Evolutionary conservation across 352 stramenopile genomes (phyloP).

Genomic region (Halophytophthora polymorphica): DNA sequence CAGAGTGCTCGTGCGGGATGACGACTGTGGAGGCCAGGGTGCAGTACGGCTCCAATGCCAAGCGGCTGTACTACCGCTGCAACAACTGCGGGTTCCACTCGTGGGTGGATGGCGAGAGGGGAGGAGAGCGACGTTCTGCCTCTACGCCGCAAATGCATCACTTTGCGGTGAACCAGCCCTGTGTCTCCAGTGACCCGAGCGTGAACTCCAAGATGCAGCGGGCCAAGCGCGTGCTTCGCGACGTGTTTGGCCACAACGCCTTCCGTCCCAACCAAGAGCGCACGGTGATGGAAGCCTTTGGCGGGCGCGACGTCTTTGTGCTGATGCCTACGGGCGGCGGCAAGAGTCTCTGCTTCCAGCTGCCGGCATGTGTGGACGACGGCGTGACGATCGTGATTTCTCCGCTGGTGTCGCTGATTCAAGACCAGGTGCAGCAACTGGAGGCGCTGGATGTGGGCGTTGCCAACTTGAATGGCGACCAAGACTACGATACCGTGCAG

Average conservation of each 20-base stretch:
- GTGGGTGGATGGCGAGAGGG: slow-evolving; percentile 45
- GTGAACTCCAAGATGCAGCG: slow-evolving; percentile 67
- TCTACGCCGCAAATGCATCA: slow-evolving; percentile 8
- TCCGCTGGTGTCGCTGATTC: slow-evolving; percentile 97
- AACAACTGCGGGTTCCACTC: slow-evolving; percentile 74
- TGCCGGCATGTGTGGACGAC: slow-evolving; percentile 86
- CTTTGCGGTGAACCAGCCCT: slow-evolving; percentile 25
- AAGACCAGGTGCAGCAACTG: slow-evolving; percentile 98
- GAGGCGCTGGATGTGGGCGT: slow-evolving; percentile 91
- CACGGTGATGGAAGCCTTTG: slow-evolving; percentile 92
- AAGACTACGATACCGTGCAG: slow-evolving; percentile 86
- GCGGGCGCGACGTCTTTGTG: slow-evolving; percentile 95
- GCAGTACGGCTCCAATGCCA: slow-evolving; percentile 64
- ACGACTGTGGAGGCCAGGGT: slow-evolving; percentile 52
- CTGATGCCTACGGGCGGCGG: slow-evolving; percentile 99
- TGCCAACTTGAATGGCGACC: slow-evolving; percentile 81
- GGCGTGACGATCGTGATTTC: slow-evolving; percentile 98
- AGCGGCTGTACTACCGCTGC: slow-evolving; percentile 69
- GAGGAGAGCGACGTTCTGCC: slow-evolving; percentile 5
- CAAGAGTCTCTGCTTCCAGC: slow-evolving; percentile 98
- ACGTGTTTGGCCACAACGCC: slow-evolving; percentile 94
- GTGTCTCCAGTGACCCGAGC: slow-evolving; percentile 40
- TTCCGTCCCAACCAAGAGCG: slow-evolving; percentile 95
- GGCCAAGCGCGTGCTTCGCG: slow-evolving; percentile 68
- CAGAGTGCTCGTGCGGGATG: slow-evolving; percentile 63